Evolutionary conservation across 2,329 filamentous ascomycete genomes (phyloP).

Genomic region (Geoglossum cookeanum): DNA sequence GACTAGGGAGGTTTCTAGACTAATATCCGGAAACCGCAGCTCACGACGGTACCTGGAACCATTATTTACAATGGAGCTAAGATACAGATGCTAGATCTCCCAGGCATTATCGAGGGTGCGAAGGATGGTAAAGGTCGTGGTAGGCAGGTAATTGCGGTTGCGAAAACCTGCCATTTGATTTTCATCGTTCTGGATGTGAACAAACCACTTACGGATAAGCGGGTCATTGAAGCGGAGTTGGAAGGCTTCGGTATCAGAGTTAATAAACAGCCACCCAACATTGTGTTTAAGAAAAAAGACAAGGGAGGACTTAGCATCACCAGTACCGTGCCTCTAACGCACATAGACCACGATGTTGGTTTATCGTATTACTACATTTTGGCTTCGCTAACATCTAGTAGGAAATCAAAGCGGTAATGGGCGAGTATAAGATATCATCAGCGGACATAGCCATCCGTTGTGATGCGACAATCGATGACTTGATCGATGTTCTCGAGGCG

Average conservation of each 20-base stretch:
- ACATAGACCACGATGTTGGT: slow-evolving; percentile 65
- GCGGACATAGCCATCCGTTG: slow-evolving; percentile 96
- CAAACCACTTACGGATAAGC: slow-evolving; percentile 93
- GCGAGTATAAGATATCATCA: slow-evolving; percentile 88
- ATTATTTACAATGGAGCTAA: slow-evolving; percentile 93
- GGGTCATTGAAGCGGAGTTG: slow-evolving; percentile 82
- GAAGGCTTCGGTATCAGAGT: slow-evolving; percentile 96
- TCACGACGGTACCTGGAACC: slow-evolving; percentile 93
- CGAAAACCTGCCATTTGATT: slow-evolving; percentile 96
- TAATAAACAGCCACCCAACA: slow-evolving; percentile 94
- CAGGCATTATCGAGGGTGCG: slow-evolving; percentile 95
- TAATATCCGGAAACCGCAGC: slow-evolving; percentile 14
- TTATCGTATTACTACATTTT: not conserved
- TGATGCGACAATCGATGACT: slow-evolving; percentile 89
- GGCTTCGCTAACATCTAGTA: slow-evolving; percentile 11
- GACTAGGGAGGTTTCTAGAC: not conserved
- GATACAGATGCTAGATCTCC: slow-evolving; percentile 94
- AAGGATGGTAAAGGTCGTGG: slow-evolving; percentile 97
- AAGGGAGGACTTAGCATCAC: slow-evolving; percentile 94
- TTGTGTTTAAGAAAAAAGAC: slow-evolving; percentile 99
- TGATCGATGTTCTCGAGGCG: slow-evolving; percentile 90
- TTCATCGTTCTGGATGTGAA: slow-evolving; percentile 98
- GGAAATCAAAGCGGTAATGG: slow-evolving; percentile 96
- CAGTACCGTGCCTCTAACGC: slow-evolving; percentile 75
- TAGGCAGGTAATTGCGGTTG: slow-evolving; percentile 94